Base-by-base conservation (phyloP, 2,329 filamentous ascomycete genomes). In the Nothophaeocryptopus gaeumannii region DNA sequence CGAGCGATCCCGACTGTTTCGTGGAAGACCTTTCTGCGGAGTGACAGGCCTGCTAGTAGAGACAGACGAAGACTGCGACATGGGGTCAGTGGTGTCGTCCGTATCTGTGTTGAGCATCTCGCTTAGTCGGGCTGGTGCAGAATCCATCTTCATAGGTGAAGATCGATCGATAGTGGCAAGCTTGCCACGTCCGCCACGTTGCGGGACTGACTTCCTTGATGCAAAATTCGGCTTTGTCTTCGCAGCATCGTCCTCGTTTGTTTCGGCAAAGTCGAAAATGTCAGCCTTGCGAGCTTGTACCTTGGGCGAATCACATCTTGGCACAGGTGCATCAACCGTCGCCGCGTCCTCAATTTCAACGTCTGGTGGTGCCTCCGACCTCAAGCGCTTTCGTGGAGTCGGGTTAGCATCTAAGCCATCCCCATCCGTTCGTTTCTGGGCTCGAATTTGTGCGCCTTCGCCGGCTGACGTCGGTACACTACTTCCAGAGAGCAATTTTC, bases 101-200 rank as follows among this genome's bases (percentile, higher is more conserved):
- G 30, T 56, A 36, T 64, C 59, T 5, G 43, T 39, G 2, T 44
- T 40, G 5, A 68, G 38, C 64, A 68, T 67, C 12, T 64, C 55
- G 9, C 52, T 53, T 12, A 68, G 48, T 3, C 62, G 59, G 12
- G 58, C 61, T 5, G 64, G 65, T 3, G 64, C 65, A 16, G 63
- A 66, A 1, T 54, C 39, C 20, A 62, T 59, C 39, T 64, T 62
- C 10, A 51, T 53, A 26, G 59, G 56, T 2, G 54, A 55, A 7
- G 56, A 41, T 10, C 45, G 50, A 9, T 45, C 16, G 12, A 48
- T 37, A 4, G 50, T 56, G 2, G 48, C 35, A 9, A 61, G 45
- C 34, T 55, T 56, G 5, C 58, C 50, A 12, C 50, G 46, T 13
- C 53, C 51, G 9, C 34, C 36, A 10, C 32, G 31, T 30, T 40